Evolutionary conservation across 805 yeast genomes (phyloP), one percentile per base, ranked within the genome.

Genomic region (Limtongia smithiae): DNA sequence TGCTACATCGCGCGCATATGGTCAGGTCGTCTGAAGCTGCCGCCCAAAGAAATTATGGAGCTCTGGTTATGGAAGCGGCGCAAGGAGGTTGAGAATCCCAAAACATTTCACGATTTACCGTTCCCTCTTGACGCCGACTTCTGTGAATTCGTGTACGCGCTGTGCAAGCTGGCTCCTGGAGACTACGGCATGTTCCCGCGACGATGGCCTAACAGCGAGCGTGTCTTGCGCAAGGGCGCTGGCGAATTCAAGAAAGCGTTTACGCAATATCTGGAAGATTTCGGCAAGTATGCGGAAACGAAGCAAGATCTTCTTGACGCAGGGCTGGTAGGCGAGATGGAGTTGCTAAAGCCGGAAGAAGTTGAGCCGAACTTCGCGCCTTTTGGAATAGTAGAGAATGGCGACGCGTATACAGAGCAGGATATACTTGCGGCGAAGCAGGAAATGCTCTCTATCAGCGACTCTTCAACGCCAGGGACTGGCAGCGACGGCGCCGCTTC

Each of bases 1-100:
- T 71, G 81, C 6, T 74, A 81, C 60, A 69, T 85, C 27, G 77
- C 85, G 2, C 71, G 88, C 49, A 79, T 80, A 2, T 79, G 83
- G 68, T 64, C 78, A 3, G 81, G 81, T 0, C 71, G 80, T 37
- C 62, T 85, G 1, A 11, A 56, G 14, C 64, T 82, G 12, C 88
- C 89, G 1, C 36, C 72, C 0, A 53, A 57, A 15, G 68, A 67
- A 21, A 74, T 69, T n/a, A 82, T 80, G 79, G 55, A 60, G 32
- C 53, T 62, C 31, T 75, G 75, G 65, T 76, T 75, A 38, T 44
- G 59, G 3, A 58, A 68, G 22, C 65, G 76, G 28, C 63, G 72
- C 11, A 67, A 64, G 14, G 56, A 46, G 5, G 71, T 75, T 49
- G 85, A 84, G 5, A 68, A 70, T 12, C 78, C 75, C 15, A 64